Conservation (phyloP, 441 rosid genomes). For the Erodium moschatum region DNA sequence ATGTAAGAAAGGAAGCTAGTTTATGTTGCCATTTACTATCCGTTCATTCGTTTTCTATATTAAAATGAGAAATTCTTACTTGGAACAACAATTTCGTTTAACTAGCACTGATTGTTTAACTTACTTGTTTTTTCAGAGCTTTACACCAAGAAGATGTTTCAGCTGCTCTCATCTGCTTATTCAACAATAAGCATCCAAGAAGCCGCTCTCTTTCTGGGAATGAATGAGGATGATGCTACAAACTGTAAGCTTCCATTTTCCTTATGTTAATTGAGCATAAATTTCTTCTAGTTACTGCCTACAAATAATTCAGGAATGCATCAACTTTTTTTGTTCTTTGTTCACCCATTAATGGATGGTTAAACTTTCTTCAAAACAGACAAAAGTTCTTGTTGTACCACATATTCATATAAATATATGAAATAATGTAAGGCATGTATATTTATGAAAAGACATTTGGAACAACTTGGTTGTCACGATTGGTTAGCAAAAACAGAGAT, state of each 20-base stretch:
- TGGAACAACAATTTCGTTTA: background rate
- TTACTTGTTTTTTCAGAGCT: constrained; percentile 39
- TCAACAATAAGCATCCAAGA: constrained; percentile 65
- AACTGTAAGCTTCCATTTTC: constrained; percentile 46
- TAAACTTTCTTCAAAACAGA: background rate
- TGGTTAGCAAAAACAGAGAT: too few relatives aligned
- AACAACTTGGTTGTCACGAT: too few relatives aligned
- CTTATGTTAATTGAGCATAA: background rate
- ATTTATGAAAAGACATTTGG: too few relatives aligned
- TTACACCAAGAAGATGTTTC: constrained; percentile 75
- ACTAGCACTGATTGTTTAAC: constrained; percentile 7
- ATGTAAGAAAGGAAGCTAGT: background rate
- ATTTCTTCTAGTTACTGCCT: background rate
- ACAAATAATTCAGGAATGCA: constrained; percentile 2
- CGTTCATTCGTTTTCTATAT: background rate
- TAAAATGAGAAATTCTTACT: background rate
- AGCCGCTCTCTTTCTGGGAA: constrained; percentile 71
- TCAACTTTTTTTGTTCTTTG: background rate
- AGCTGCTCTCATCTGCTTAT: constrained; percentile 69
- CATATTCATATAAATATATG: background rate
- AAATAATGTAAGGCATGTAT: too few relatives aligned
- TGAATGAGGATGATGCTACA: constrained; percentile 66
- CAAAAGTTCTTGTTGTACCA: background rate
- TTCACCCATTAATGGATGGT: background rate
- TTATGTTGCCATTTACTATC: background rate